A percentile compares a stretch with the other conserved stretches of the same genome.
phyloP scores from a whole-genome alignment of 805 yeast genomes.

The Metschnikowia borealis region DNA sequence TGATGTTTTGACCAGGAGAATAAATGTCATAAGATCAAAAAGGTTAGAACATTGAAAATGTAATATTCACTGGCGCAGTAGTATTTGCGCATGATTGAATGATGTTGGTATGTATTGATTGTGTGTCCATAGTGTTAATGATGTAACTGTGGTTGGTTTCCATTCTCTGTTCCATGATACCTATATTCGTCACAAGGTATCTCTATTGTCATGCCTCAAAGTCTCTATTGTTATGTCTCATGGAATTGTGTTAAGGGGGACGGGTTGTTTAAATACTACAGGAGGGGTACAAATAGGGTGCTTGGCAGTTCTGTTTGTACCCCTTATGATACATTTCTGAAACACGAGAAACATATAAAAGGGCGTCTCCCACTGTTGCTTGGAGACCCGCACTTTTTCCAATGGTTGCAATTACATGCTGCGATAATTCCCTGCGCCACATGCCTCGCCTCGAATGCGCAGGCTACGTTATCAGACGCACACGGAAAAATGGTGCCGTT shows the following conservation, averaged over 20 bases:
- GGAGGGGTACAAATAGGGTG: neutral
- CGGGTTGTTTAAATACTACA: neutral
- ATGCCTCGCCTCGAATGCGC: neutral
- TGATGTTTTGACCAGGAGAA: neutral
- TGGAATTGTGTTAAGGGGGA: neutral
- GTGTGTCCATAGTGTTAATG: too few species aligned
- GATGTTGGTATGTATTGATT: too few species aligned
- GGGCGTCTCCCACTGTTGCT: neutral
- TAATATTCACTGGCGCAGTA: neutral
- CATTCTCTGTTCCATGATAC: too few species aligned
- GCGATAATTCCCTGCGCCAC: neutral
- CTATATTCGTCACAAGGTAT: too few species aligned
- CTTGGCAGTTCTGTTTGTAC: neutral
- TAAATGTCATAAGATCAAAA: too few species aligned
- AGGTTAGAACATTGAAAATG: neutral
- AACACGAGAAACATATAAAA: neutral
- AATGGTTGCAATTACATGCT: constrained; percentile 4
- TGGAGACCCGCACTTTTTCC: neutral
- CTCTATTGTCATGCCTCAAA: neutral
- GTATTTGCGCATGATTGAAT: too few species aligned
- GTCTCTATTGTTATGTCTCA: neutral
- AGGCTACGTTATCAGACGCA: too few species aligned
- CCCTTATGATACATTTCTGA: neutral
- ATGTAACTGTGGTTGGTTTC: too few species aligned
- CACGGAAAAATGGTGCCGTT: too few species aligned